Conservation (phyloP, 2,329 filamentous ascomycete species). For the Domatiomyces globalis region DNA sequence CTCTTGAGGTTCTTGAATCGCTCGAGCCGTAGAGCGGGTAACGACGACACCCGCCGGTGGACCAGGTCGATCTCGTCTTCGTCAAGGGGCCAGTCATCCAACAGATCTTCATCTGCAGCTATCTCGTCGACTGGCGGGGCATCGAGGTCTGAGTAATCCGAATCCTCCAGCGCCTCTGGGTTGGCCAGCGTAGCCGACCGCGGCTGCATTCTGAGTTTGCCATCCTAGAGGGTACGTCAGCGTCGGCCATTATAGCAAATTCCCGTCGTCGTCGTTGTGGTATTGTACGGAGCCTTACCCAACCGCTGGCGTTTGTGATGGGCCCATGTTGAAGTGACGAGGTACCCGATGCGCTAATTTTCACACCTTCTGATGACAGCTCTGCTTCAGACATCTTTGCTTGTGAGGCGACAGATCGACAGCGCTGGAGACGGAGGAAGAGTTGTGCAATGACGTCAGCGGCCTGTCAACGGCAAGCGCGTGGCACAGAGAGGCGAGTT, state of each 20-base stretch:
- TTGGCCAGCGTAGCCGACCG: conserved; percentile 62
- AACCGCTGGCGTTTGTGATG: background rate
- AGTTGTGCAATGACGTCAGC: background rate
- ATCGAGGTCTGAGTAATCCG: conserved; percentile 66
- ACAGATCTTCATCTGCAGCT: conserved; percentile 60
- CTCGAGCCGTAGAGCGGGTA: conserved; percentile 64
- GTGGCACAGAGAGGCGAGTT: too few species aligned
- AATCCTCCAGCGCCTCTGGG: conserved; percentile 68
- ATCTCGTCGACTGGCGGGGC: conserved; percentile 59
- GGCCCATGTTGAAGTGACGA: background rate
- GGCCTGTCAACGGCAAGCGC: background rate
- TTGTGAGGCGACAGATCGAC: background rate
- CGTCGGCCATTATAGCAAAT: conserved; percentile 22
- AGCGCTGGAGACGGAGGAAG: background rate
- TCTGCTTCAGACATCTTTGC: conserved; percentile 1
- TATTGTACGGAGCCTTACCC: background rate
- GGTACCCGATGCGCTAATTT: background rate
- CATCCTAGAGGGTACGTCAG: conserved; percentile 28
- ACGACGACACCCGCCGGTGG: conserved; percentile 71
- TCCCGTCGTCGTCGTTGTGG: background rate
- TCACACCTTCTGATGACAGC: background rate
- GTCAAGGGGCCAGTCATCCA: conserved; percentile 37
- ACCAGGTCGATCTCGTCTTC: conserved; percentile 69
- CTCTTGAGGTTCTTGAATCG: conserved; percentile 63
- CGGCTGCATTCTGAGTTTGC: conserved; percentile 27